Percentiles rank a stretch among this genome's conserved stretches.
Conservation (phyloP, 2,329 filamentous ascomycete genomes). For the Fusarium domesticum region DNA sequence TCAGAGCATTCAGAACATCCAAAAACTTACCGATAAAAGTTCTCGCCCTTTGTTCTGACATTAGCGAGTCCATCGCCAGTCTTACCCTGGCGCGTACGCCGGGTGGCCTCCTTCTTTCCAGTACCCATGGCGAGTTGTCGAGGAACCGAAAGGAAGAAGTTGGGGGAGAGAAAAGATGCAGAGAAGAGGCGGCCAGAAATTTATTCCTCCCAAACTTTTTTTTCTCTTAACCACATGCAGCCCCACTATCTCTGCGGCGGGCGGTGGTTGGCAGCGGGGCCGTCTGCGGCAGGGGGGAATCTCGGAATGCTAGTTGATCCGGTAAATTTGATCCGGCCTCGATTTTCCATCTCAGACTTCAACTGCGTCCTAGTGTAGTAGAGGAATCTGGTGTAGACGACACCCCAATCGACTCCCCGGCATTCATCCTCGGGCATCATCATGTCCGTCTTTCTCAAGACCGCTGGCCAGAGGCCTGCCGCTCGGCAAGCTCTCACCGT, state of each 20-base stretch:
- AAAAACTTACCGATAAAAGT: conserved; percentile 77
- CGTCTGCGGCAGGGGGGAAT: conserved; percentile 9
- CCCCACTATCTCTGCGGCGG: conserved; percentile 22
- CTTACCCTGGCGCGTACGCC: conserved; percentile 83
- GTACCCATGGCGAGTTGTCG: conserved; percentile 65
- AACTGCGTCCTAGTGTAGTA: no score
- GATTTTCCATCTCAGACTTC: conserved; percentile 27
- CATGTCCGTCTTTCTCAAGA: conserved; percentile 30
- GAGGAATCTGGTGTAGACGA: conserved; percentile 2
- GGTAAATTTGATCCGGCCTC: conserved; percentile 19
- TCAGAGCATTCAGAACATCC: not conserved
- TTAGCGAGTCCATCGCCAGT: conserved; percentile 83
- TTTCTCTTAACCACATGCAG: conserved; percentile 20
- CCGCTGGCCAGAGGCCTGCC: conserved; percentile 27
- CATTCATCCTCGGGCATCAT: not conserved
- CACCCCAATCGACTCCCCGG: not conserved
- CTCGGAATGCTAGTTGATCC: conserved; percentile 24
- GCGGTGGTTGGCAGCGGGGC: conserved; percentile 26
- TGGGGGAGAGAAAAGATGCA: conserved; percentile 14
- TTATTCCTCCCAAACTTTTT: conserved; percentile 29
- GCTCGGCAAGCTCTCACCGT: conserved; percentile 26
- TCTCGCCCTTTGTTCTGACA: conserved; percentile 92
- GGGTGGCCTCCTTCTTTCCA: conserved; percentile 84
- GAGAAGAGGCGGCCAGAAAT: conserved; percentile 23
- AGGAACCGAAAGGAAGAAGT: conserved; percentile 19